phyloP scores from a whole-genome alignment of 23 red algal genomes.

The Chondrus crispus region DNA sequence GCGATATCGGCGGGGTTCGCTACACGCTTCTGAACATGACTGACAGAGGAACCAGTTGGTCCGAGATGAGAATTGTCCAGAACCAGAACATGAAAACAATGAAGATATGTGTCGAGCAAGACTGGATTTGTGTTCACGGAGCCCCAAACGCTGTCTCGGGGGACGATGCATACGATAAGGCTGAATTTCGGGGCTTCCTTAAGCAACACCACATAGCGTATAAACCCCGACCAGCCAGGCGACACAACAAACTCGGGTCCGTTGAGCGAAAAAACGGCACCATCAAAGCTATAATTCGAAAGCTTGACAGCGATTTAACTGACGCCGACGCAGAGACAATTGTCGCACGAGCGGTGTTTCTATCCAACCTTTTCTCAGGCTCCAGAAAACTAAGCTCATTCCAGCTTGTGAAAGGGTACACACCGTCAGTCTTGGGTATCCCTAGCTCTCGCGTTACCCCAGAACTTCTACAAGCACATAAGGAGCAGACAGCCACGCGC shows the following conservation, averaged over 20 bases:
- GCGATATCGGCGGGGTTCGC: neutral
- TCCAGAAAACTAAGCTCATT: neutral
- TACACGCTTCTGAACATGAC: neutral
- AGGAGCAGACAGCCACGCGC: constrained; percentile 4
- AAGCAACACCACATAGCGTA: neutral
- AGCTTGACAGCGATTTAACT: neutral
- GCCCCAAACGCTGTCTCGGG: neutral
- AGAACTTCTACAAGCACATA: neutral
- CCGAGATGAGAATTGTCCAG: neutral
- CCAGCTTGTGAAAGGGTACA: neutral
- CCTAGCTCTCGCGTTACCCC: neutral
- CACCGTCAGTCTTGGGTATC: neutral
- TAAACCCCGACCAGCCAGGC: constrained; percentile 13
- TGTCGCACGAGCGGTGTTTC: neutral
- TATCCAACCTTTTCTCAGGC: constrained; percentile 5
- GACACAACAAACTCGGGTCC: neutral
- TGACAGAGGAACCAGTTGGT: neutral
- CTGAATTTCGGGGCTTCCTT: neutral
- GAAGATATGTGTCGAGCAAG: neutral
- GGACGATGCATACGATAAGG: constrained; percentile 25
- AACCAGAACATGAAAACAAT: neutral
- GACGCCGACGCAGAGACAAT: neutral
- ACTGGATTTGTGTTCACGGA: neutral
- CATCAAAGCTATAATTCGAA: neutral
- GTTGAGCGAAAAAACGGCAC: constrained; percentile 16